These are phyloP conservation scores for Boletus eberwhitei DNA, from an alignment of 768 basidiomycete genomes.

Conservation along the genomic window DNA sequence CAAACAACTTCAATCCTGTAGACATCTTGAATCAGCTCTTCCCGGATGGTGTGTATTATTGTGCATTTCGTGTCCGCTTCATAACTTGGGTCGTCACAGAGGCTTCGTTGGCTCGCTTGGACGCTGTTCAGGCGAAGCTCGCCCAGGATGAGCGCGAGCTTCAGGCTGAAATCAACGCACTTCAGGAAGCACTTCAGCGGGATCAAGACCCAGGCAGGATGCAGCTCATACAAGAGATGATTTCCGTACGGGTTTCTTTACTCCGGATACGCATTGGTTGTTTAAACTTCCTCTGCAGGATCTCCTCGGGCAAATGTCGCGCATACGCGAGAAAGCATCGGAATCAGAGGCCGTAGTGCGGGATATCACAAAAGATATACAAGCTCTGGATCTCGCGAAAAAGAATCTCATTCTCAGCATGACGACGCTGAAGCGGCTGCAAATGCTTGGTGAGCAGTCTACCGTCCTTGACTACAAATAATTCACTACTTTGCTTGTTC, in stretches of 20 bases:
- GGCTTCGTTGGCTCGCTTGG: constrained; percentile 67
- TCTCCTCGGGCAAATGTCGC: constrained; percentile 90
- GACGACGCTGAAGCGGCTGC: constrained; percentile 84
- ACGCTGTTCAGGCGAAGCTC: constrained; percentile 65
- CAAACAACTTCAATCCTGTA: constrained; percentile 53
- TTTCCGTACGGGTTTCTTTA: constrained; percentile 58
- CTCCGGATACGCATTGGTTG: neutral
- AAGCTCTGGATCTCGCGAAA: constrained; percentile 90
- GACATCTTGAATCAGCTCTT: constrained; percentile 61
- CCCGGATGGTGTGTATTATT: constrained; percentile 63
- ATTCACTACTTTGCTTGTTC: neutral
- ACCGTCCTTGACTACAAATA: neutral
- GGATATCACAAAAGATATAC: constrained; percentile 95
- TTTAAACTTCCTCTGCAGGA: constrained; percentile 51
- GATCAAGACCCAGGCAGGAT: constrained; percentile 89
- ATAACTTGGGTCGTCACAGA: constrained; percentile 44
- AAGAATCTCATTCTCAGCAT: constrained; percentile 87
- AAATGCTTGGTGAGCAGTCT: constrained; percentile 79
- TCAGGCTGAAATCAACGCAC: constrained; percentile 64
- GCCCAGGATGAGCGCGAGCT: constrained; percentile 66
- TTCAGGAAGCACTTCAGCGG: constrained; percentile 63
- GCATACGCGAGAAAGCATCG: constrained; percentile 93
- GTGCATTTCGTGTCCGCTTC: neutral
- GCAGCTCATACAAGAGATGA: constrained; percentile 93
- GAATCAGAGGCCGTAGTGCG: constrained; percentile 96